A percentile compares a stretch with the other conserved stretches of the same genome.
Evolutionary conservation across 2,329 filamentous ascomycete species (phyloP).

Genomic region (Xylariaceae sp.): DNA sequence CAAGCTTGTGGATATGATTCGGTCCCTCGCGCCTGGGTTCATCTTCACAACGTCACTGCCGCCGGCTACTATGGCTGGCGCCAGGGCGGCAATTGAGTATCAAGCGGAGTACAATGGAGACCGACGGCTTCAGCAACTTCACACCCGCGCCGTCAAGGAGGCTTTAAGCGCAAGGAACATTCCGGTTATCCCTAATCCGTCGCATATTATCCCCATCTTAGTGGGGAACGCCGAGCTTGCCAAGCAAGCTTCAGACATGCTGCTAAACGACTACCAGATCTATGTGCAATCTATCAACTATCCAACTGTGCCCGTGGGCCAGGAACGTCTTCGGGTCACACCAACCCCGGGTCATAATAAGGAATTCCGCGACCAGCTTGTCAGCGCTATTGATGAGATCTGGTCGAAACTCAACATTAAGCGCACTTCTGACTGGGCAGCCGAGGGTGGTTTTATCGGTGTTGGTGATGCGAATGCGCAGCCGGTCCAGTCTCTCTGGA

Average conservation of each 20-base stretch:
- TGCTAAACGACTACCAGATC: slow-evolving; percentile 84
- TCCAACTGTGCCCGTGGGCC: slow-evolving; percentile 94
- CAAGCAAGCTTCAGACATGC: slow-evolving; percentile 86
- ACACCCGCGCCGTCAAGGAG: slow-evolving; percentile 91
- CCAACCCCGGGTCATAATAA: slow-evolving; percentile 89
- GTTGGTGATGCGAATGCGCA: slow-evolving; percentile 69
- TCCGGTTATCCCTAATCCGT: slow-evolving; percentile 95
- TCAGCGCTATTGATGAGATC: slow-evolving; percentile 78
- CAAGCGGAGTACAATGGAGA: slow-evolving; percentile 83
- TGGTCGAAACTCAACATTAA: slow-evolving; percentile 88
- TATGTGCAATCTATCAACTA: slow-evolving; percentile 99
- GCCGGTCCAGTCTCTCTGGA: slow-evolving; percentile 77
- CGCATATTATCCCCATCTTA: slow-evolving; percentile 89
- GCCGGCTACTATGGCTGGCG: slow-evolving; percentile 94
- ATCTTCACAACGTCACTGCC: slow-evolving; percentile 98
- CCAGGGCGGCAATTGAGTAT: slow-evolving; percentile 87
- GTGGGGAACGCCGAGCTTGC: slow-evolving; percentile 92
- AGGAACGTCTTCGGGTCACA: slow-evolving; percentile 93
- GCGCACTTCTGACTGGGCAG: slow-evolving; percentile 87
- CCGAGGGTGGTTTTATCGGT: slow-evolving; percentile 87
- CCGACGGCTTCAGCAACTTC: slow-evolving; percentile 86
- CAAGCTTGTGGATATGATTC: slow-evolving; percentile 85
- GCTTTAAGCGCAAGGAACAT: slow-evolving; percentile 75
- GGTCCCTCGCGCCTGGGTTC: slow-evolving; percentile 92
- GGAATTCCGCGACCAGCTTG: slow-evolving; percentile 79